Evolutionary conservation across 2,329 filamentous ascomycete species (phyloP), one percentile per base, ranked within the genome.

Genomic region (Sodiomyces alkalinus): DNA sequence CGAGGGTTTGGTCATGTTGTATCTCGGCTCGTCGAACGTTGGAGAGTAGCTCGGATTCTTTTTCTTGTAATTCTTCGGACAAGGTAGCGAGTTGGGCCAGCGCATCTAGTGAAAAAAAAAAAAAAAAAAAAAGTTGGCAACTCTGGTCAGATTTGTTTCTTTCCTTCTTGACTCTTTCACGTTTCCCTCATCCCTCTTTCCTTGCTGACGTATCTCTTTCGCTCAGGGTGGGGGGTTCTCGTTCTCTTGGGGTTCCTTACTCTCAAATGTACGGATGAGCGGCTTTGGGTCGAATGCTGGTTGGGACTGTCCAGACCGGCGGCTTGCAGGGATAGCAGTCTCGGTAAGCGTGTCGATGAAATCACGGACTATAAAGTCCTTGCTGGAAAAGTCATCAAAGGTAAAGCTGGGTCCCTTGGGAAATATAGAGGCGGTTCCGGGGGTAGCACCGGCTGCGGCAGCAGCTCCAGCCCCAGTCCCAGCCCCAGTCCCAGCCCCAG

Each of bases 301-400:
- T 47, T 61, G 64, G 35, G 59, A 62, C 38, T 69, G 65, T 6
- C 70, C 74, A 10, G 86, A 94, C 34, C 81, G 78, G 30, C 90
- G 80, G 45, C 76, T 80, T 14, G 67, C 62, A n/a, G 81, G 76
- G 19, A 83, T 69, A 14, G 83, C 80, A 41, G 66, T 80, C 38
- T 96, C 86, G 28, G 87, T 90, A 33, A 98, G 74, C 28, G 77
- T 73, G 51, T 98, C 92, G 43, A 98, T 77, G 49, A 98, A 98
- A 58, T 98, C 90, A 46, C 92, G 85, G 40, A 96, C 87, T 38
- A 96, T 94, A 47, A 96, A 98, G 56, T 96, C 90, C 44, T 80
- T 80, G 49, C 66, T 80, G 32, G 81, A 81, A 54, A 86, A 83
- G 56, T 86, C 85, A 24, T 93, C 82, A 35, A 96, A 65, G 7